Evolutionary conservation across 2,329 filamentous ascomycete genomes (phyloP).

Genomic region (Scytalidium sp.): DNA sequence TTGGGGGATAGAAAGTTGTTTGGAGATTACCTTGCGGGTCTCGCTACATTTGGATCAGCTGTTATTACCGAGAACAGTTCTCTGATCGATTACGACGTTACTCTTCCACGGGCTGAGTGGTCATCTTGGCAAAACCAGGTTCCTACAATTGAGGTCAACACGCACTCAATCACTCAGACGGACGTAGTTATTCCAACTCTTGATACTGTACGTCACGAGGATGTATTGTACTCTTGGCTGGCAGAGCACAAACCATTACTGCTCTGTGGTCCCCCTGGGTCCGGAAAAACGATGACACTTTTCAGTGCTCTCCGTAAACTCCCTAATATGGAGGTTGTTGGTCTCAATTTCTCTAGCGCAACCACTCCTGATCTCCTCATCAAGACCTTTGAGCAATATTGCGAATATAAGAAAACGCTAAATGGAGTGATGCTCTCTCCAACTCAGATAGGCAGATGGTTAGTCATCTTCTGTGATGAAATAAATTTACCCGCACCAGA

Average conservation of each 20-base stretch:
- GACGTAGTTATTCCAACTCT: constrained; percentile 98
- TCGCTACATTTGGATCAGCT: constrained; percentile 85
- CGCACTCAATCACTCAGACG: constrained; percentile 95
- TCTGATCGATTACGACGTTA: constrained; percentile 93
- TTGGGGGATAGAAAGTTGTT: constrained; percentile 83
- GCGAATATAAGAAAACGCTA: constrained; percentile 98
- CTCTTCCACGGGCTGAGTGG: constrained; percentile 85
- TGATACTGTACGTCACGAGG: constrained; percentile 95
- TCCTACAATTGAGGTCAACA: constrained; percentile 93
- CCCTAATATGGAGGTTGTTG: constrained; percentile 98
- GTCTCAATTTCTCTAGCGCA: constrained; percentile 98
- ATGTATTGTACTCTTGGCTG: constrained; percentile 99
- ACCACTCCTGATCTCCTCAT: constrained; percentile 96
- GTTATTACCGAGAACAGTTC: constrained; percentile 74
- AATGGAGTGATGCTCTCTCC: constrained; percentile 95
- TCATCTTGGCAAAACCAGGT: constrained; percentile 92
- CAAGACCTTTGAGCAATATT: constrained; percentile 99
- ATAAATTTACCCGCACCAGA: constrained; percentile 98
- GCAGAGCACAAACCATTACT: constrained; percentile 97
- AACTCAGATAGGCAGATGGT: constrained; percentile 94
- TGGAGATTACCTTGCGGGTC: constrained; percentile 76
- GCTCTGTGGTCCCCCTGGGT: constrained; percentile 95
- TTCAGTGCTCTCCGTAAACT: constrained; percentile 97
- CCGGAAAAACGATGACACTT: constrained; percentile 99
- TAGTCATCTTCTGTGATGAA: constrained; percentile 98